These are phyloP conservation scores for Globisporangium nunn DNA, from an alignment of 352 stramenopile species.

Conservation along the genomic window DNA sequence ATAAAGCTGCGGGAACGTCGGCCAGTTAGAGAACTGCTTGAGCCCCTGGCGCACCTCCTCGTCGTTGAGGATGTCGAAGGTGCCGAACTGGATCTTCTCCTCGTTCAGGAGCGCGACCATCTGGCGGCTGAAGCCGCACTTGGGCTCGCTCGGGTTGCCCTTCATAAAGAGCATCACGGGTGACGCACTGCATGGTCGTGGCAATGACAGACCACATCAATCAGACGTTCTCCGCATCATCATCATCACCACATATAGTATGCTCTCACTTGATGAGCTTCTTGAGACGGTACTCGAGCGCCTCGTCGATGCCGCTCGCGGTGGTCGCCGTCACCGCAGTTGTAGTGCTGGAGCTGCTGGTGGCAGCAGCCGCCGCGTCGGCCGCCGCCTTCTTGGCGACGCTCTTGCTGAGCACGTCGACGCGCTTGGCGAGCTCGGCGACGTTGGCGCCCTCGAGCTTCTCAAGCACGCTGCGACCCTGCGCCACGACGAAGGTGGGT, in stretches of 20 bases:
- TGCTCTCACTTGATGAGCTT: conserved; percentile 64
- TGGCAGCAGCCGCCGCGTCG: conserved; percentile 19
- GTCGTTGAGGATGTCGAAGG: conserved; percentile 97
- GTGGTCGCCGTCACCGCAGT: conserved; percentile 10
- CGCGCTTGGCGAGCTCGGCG: conserved; percentile 72
- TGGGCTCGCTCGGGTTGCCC: conserved; percentile 90
- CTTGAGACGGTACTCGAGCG: conserved; percentile 68
- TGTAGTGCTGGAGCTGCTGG: conserved; percentile 4
- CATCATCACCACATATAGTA: background rate
- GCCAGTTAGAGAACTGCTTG: conserved; percentile 97
- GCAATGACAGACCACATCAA: no score
- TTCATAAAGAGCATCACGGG: conserved; percentile 99
- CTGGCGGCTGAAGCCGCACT: conserved; percentile 95
- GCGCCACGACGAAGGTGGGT: conserved; percentile 90
- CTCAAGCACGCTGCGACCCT: conserved; percentile 69
- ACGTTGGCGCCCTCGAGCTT: conserved; percentile 83
- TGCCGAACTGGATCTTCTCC: conserved; percentile 90
- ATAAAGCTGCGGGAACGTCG: conserved; percentile 98
- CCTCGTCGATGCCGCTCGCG: conserved; percentile 42
- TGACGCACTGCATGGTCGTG: conserved; percentile 31
- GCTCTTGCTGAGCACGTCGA: conserved; percentile 81
- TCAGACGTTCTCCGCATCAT: background rate
- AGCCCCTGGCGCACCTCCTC: conserved; percentile 94
- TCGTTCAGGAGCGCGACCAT: conserved; percentile 92
- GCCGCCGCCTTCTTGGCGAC: conserved; percentile 46